Evolutionary conservation across 768 basidiomycete genomes (phyloP).

Genomic region (Lactifluus echinatus): DNA sequence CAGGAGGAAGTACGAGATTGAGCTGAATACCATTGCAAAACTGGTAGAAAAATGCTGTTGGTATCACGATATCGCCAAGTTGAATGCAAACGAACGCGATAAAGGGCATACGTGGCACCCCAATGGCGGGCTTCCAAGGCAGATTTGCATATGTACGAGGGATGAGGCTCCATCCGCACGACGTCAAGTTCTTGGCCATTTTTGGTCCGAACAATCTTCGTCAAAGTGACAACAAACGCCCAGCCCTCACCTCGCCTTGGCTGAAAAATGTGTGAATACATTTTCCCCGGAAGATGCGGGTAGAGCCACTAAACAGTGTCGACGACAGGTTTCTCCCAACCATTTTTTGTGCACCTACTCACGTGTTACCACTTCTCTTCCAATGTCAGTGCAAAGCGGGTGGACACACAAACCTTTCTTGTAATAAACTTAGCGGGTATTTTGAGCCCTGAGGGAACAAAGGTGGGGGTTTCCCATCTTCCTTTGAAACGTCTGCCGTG

Average conservation of each 20-base stretch:
- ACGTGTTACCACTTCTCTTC: neutral
- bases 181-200: slow-evolving; percentile 47
- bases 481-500: slow-evolving; percentile 13
- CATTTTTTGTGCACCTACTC: slow-evolving; percentile 74
- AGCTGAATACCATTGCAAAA: slow-evolving; percentile 70
- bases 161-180: slow-evolving; percentile 66
- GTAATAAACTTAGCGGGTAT: slow-evolving; percentile 67
- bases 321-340: slow-evolving; percentile 80
- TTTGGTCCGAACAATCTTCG: slow-evolving; percentile 58
- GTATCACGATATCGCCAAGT: slow-evolving; percentile 19
- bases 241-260: slow-evolving; percentile 41
- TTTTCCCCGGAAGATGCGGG: neutral
- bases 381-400: neutral
- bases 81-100: slow-evolving; percentile 56
- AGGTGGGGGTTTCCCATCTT: slow-evolving; percentile 32
- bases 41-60: slow-evolving; percentile 32
- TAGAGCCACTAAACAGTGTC: slow-evolving; percentile 46
- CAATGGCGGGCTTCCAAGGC: slow-evolving; percentile 82
- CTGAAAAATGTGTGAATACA: slow-evolving; percentile 28
- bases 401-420: slow-evolving; percentile 51
- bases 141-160: slow-evolving; percentile 56
- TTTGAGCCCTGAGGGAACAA: slow-evolving; percentile 83
- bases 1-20: slow-evolving; percentile 69
- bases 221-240: slow-evolving; percentile 63
- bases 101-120: slow-evolving; percentile 81